phyloP scores from a whole-genome alignment of 192 early-diverging fungal genomes.

The Lobosporangium transversale region DNA sequence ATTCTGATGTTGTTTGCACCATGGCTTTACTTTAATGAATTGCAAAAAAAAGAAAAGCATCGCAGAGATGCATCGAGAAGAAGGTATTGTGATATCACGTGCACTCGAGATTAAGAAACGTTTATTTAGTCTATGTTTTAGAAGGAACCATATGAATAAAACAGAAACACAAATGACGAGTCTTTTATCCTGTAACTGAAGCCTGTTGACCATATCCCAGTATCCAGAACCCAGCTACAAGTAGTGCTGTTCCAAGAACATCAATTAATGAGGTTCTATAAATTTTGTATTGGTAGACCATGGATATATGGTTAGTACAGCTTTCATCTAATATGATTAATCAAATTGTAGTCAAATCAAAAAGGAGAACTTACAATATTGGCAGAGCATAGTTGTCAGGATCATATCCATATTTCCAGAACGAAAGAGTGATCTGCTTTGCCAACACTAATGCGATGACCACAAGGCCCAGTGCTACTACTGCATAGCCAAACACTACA shows the following conservation, averaged over 20 bases:
- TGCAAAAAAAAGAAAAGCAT: too few relatives aligned
- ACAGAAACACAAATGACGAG: too few relatives aligned
- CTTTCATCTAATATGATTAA: too few relatives aligned
- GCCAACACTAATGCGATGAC: constrained; percentile 64
- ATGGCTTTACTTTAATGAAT: constrained; percentile 15
- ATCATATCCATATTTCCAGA: constrained; percentile 77
- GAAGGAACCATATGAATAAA: too few relatives aligned
- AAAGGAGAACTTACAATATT: constrained; percentile 62
- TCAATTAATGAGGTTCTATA: constrained; percentile 77
- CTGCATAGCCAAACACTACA: constrained; percentile 24
- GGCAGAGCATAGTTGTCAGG: constrained; percentile 79
- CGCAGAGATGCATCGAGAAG: too few relatives aligned
- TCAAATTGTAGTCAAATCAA: too few relatives aligned
- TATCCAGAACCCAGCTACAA: constrained; percentile 57
- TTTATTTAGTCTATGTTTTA: too few relatives aligned
- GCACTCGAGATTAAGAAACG: too few relatives aligned
- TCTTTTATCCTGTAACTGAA: too few relatives aligned
- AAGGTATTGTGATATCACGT: too few relatives aligned
- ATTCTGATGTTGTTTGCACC: constrained; percentile 32
- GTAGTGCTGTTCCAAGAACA: constrained; percentile 72
- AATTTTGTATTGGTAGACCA: too few relatives aligned
- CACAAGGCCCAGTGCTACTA: constrained; percentile 39
- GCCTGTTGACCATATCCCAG: constrained; percentile 39
- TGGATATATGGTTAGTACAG: too few relatives aligned
- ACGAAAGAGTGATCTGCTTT: constrained; percentile 61